These are phyloP conservation scores for Saccharomyces paradoxus DNA, from an alignment of 805 yeast species.

Conservation along the genomic window DNA sequence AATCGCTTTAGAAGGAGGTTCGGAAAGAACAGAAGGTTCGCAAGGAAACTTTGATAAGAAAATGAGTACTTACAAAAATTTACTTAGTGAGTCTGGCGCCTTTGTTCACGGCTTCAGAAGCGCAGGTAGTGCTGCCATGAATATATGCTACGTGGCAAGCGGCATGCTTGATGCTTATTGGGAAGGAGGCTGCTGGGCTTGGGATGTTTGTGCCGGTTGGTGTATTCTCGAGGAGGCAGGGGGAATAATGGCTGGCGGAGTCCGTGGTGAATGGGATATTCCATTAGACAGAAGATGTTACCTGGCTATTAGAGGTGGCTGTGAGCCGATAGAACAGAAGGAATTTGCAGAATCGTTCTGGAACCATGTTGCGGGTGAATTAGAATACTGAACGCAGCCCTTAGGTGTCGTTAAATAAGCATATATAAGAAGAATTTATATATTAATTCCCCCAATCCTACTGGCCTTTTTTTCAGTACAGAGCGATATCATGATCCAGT, in stretches of 20 bases:
- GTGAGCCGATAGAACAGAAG: slow-evolving; percentile 35
- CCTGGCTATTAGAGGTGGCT: slow-evolving; percentile 48
- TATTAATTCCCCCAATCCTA: no score
- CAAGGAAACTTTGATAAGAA: slow-evolving; percentile 45
- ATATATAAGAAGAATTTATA: no score
- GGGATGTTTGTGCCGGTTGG: slow-evolving; percentile 71
- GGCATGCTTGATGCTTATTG: slow-evolving; percentile 56
- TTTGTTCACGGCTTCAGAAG: slow-evolving; percentile 55
- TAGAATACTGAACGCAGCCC: slow-evolving; percentile 30
- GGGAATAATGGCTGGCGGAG: slow-evolving; percentile 48
- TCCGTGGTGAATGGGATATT: slow-evolving; percentile 40
- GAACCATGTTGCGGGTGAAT: slow-evolving; percentile 40
- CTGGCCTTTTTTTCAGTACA: no score
- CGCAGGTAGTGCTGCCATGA: slow-evolving; percentile 59
- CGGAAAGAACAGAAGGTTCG: slow-evolving; percentile 48
- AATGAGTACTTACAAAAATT: slow-evolving; percentile 38
- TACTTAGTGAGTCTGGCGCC: slow-evolving; percentile 44
- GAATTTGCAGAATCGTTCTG: slow-evolving; percentile 42
- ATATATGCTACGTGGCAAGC: slow-evolving; percentile 48
- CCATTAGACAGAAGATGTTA: slow-evolving; percentile 46
- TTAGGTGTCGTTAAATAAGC: neutral
- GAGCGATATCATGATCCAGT: neutral
- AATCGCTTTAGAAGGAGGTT: slow-evolving; percentile 54
- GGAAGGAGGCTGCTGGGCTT: slow-evolving; percentile 64
- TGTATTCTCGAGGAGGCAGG: slow-evolving; percentile 53